These are phyloP conservation scores for Leccinum griseonigrum DNA, from an alignment of 1,284 basidiomycete species.

Conservation along the genomic window DNA sequence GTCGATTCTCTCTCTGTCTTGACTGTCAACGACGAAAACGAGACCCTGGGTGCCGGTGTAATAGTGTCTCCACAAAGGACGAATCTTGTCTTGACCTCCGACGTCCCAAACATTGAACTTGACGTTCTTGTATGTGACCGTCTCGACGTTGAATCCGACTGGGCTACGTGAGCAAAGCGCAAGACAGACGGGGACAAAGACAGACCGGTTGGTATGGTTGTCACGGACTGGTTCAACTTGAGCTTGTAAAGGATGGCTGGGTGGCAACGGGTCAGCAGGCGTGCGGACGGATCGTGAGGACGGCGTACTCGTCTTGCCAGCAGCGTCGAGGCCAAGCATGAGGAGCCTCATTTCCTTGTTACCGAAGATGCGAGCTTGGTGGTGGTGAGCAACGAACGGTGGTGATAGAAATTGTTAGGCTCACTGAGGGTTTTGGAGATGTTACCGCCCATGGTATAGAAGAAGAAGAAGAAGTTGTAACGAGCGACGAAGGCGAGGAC, in stretches of 20 bases:
- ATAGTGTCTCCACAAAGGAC: conserved; percentile 98
- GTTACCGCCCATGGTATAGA: conserved; percentile 65
- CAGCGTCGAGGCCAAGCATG: conserved; percentile 93
- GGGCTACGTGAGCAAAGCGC: conserved; percentile 14
- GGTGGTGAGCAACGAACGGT: conserved; percentile 4
- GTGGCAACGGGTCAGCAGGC: conserved; percentile 16
- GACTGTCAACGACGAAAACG: conserved; percentile 91
- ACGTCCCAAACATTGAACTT: conserved; percentile 99
- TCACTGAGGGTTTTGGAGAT: conserved; percentile 72
- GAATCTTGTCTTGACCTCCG: conserved; percentile 98
- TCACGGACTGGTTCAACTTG: conserved; percentile 98
- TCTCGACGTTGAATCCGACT: conserved; percentile 99
- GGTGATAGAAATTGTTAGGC: conserved; percentile 12
- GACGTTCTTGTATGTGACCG: conserved; percentile 99
- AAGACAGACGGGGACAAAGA: conserved; percentile 18
- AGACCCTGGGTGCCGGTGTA: conserved; percentile 99
- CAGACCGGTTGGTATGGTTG: conserved; percentile 96
- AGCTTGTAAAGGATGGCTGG: conserved; percentile 98
- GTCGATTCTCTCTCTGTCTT: conserved; percentile 93
- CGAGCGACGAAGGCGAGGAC: conserved; percentile 42
- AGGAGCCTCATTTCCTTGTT: conserved; percentile 98
- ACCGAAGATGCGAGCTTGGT: conserved; percentile 86
- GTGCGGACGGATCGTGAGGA: background rate
- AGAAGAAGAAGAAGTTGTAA: conserved; percentile 31
- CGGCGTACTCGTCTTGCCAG: conserved; percentile 89